Evolutionary conservation across 2,329 filamentous ascomycete genomes (phyloP).

Genomic region (Malbranchea zuffiana): DNA sequence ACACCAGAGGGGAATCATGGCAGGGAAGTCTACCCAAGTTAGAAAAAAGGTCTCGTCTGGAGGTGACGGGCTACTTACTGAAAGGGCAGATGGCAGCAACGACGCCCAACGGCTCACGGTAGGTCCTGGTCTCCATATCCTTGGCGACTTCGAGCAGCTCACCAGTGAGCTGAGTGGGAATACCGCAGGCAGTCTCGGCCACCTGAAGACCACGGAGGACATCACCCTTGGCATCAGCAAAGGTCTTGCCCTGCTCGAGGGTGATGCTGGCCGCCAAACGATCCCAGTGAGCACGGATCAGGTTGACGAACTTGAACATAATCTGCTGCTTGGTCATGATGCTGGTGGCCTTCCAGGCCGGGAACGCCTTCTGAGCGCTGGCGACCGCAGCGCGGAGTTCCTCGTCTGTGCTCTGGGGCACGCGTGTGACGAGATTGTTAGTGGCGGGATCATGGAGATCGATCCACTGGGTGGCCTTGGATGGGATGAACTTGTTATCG

Average conservation of each 20-base stretch:
- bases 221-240: slow-evolving; percentile 56
- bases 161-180: slow-evolving; percentile 54
- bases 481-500: slow-evolving; percentile 51
- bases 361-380: slow-evolving; percentile 54
- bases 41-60: neutral
- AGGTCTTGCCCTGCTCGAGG: slow-evolving; percentile 58
- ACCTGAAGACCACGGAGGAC: slow-evolving; percentile 56
- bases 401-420: slow-evolving; percentile 54
- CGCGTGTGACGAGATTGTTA: slow-evolving; percentile 55
- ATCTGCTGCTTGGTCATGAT: slow-evolving; percentile 52
- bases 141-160: slow-evolving; percentile 58
- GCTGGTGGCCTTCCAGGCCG: slow-evolving; percentile 49
- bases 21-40: slow-evolving; percentile 48
- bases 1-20: slow-evolving; percentile 60
- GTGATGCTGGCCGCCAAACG: slow-evolving; percentile 55
- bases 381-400: slow-evolving; percentile 52
- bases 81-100: slow-evolving; percentile 35
- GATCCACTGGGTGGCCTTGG: slow-evolving; percentile 51
- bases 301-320: slow-evolving; percentile 53
- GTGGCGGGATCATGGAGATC: slow-evolving; percentile 55
- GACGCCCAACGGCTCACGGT: slow-evolving; percentile 54
- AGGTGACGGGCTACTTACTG: slow-evolving; percentile 11
- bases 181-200: slow-evolving; percentile 56
- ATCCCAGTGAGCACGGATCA: slow-evolving; percentile 57
- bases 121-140: slow-evolving; percentile 59